Base-by-base conservation (phyloP, 176 grass and related monocot genomes). In the Cocos nucifera region DNA sequence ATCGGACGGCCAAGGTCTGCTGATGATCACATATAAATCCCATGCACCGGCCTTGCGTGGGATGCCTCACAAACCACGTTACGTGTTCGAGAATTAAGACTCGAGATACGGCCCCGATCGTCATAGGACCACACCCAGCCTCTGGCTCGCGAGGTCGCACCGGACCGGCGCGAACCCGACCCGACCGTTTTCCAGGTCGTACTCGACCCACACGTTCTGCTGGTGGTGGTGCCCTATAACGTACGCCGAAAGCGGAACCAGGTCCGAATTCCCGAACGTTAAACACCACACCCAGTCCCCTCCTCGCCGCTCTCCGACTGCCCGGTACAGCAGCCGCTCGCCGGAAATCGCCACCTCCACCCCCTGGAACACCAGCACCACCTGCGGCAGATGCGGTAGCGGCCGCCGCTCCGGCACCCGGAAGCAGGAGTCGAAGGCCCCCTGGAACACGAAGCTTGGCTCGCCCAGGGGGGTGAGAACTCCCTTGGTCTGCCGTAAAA, bases 221-320 rank as follows among this genome's bases (percentile, higher is more conserved):
- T 98, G 93, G 68, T 98, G 93, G 70, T 98, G 87, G 76, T 98
- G 93, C 50, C 93, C 93, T 66, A 98, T 98, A 21, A 98, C 82
- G 77, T 83, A 92, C 69, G 93, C 88, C 30, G 73, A 87, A 24
- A 97, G 73, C 16, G 87, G 87, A 64, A 90, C 92, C 78, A 85
- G 54, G 76, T 97, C 92, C 12, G 87, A 76, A 74, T 97, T 91
- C 16, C 92, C 92, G 73, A 97, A 97, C 48, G 92, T 97, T 7
- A 97, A 75, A 76, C 92, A 97, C 92, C 87, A 91, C 65, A 97
- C 75, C 15, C 49, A 75, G 71, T 91, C 80, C 17, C 32, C 66
- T 3, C 81, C 87, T 2, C 86, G 78, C 68, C 51, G 69, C 70
- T 90, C 92, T 15, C 83, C 83, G 17, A 77, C 77, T 3, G 80